A percentile compares a stretch with the other conserved stretches of the same genome.
phyloP scores from a whole-genome alignment of 1,139 yeast species.

The Blastobotrys proliferans region DNA sequence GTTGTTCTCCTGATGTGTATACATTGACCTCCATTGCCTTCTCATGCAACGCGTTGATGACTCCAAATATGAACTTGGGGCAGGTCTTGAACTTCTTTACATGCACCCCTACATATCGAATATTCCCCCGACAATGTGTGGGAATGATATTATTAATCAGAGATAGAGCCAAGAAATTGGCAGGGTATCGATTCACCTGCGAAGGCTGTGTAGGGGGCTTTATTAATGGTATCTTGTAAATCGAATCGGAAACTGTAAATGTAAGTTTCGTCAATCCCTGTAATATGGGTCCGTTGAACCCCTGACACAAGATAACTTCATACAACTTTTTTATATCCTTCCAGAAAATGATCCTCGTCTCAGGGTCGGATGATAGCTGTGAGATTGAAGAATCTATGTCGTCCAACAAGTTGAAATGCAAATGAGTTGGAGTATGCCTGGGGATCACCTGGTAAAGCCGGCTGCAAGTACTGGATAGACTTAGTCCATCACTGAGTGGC shows the following conservation, averaged over 20 bases:
- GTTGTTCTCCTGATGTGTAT: constrained; percentile 5
- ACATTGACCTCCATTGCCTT: constrained; percentile 3
- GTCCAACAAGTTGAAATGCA: constrained; percentile 8
- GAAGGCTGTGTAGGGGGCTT: constrained; percentile 3
- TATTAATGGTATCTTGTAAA: constrained; percentile 9
- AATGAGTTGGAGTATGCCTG: neutral
- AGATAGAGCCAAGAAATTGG: constrained; percentile 3
- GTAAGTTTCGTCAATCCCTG: constrained; percentile 4
- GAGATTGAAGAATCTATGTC: neutral
- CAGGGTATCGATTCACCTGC: constrained; percentile 10
- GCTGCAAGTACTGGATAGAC: neutral
- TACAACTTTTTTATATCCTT: constrained; percentile 7
- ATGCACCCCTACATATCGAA: constrained; percentile 9
- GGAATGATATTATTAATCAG: constrained; percentile 5
- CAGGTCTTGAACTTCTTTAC: constrained; percentile 8
- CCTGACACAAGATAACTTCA: constrained; percentile 8
- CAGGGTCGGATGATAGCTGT: constrained; percentile 1
- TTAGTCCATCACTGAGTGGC: neutral
- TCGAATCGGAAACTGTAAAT: constrained; percentile 7
- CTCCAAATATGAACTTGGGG: constrained; percentile 5
- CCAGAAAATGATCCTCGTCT: constrained; percentile 5
- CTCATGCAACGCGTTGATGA: neutral
- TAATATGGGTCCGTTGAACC: constrained; percentile 5
- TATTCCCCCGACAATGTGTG: constrained; percentile 2
- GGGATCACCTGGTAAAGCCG: constrained; percentile 1